Conservation (phyloP, 345 rosid species). For the Trapa bicornis region DNA sequence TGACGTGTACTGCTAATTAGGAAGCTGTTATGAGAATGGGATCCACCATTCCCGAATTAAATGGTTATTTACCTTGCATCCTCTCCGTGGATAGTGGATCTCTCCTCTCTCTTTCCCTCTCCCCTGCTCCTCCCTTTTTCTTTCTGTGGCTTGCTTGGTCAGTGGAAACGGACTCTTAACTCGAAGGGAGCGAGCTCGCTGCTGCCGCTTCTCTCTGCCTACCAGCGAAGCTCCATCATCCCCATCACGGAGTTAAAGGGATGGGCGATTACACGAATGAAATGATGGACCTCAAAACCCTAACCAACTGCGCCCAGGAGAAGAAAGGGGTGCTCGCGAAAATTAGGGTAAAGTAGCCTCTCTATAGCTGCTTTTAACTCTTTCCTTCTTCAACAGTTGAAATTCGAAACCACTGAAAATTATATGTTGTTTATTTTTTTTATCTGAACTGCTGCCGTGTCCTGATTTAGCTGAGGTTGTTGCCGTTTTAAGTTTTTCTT, state of each 20-base stretch:
- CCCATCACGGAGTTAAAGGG: not conserved
- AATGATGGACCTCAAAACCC: constrained; percentile 98
- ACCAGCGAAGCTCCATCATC: not conserved
- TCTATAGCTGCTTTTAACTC: not conserved
- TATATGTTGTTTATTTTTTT: not conserved
- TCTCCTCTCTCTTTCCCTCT: not conserved
- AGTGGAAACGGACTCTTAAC: not conserved
- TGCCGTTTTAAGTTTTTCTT: not conserved
- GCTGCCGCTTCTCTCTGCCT: not conserved
- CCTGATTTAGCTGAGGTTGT: not conserved
- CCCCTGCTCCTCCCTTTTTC: not conserved
- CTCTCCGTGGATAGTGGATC: too few species aligned
- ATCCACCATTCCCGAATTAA: too few species aligned
- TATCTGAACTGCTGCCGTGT: not conserved
- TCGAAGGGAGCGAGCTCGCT: not conserved
- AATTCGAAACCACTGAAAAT: not conserved
- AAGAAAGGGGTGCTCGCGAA: constrained; percentile 95
- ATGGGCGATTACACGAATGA: constrained; percentile 98
- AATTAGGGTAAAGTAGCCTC: constrained; percentile 64
- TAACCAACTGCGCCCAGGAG: constrained; percentile 88
- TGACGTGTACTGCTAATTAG: too few species aligned
- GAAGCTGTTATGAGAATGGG: too few species aligned
- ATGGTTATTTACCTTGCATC: too few species aligned
- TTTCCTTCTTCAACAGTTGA: not conserved
- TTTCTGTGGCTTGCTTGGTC: not conserved